A percentile compares a stretch with the other conserved stretches of the same genome.
These are phyloP conservation scores for Thinopyrum elongatum DNA, from an alignment of 176 grass and related monocot genomes.

Conservation along the genomic window DNA sequence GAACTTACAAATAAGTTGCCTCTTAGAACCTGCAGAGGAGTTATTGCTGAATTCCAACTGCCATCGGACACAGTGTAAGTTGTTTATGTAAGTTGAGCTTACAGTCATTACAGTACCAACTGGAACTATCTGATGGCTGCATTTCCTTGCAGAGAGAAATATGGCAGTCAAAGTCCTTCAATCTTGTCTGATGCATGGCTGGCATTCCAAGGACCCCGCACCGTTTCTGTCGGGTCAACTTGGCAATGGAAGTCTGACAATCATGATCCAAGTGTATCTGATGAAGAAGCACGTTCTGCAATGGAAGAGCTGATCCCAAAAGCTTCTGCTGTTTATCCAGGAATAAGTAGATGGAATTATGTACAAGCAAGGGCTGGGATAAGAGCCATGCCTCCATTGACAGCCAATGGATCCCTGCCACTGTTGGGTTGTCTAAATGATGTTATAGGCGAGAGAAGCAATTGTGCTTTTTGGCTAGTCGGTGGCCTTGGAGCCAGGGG, in stretches of 20 bases:
- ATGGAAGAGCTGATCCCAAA: slow-evolving; percentile 71
- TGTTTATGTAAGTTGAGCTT: slow-evolving; percentile 1
- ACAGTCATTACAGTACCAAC: not conserved
- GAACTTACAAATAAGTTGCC: slow-evolving; percentile 83
- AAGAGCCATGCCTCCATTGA: slow-evolving; percentile 89
- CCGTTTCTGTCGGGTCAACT: slow-evolving; percentile 73
- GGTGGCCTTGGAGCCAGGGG: slow-evolving; percentile 89
- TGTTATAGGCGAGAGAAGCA: slow-evolving; percentile 39
- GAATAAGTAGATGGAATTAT: slow-evolving; percentile 70
- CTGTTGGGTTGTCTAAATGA: slow-evolving; percentile 79
- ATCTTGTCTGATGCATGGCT: slow-evolving; percentile 93
- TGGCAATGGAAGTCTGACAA: slow-evolving; percentile 90
- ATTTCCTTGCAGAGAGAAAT: slow-evolving; percentile 54
- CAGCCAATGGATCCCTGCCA: slow-evolving; percentile 71
- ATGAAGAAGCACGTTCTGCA: slow-evolving; percentile 70
- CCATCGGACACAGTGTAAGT: slow-evolving; percentile 54
- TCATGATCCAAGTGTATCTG: slow-evolving; percentile 42
- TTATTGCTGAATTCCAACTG: slow-evolving; percentile 71
- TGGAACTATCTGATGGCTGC: slow-evolving; percentile 6
- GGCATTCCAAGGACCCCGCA: slow-evolving; percentile 69
- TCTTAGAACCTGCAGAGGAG: slow-evolving; percentile 73
- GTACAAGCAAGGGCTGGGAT: slow-evolving; percentile 66
- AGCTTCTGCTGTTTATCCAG: slow-evolving; percentile 75
- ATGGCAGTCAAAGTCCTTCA: slow-evolving; percentile 63
- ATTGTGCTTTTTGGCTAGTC: slow-evolving; percentile 75